Percentiles rank a stretch among this genome's conserved stretches.
Evolutionary conservation across 768 basidiomycete genomes (phyloP).

Genomic region (Lactarius trivialis): DNA sequence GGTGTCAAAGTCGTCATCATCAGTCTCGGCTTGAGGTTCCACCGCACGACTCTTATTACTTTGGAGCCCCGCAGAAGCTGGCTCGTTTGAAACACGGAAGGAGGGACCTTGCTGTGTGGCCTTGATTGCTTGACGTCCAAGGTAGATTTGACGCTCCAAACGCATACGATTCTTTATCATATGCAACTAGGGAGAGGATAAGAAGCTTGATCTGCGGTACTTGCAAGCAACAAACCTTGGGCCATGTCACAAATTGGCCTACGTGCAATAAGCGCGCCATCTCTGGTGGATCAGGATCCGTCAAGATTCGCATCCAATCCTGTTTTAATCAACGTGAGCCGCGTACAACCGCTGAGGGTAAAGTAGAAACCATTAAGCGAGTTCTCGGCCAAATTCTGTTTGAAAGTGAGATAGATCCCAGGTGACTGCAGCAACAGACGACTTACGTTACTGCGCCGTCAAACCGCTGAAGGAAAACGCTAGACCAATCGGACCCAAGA

Average conservation of each 20-base stretch:
- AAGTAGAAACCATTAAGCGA: constrained; percentile 48
- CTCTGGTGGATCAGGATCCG: constrained; percentile 75
- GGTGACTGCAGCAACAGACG: background rate
- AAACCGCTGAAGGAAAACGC: constrained; percentile 92
- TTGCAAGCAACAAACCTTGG: constrained; percentile 53
- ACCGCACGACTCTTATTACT: constrained; percentile 15
- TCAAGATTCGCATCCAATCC: constrained; percentile 44
- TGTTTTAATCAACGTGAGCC: constrained; percentile 1
- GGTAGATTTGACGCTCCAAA: constrained; percentile 75
- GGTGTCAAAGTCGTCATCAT: constrained; percentile 25
- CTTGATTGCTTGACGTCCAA: constrained; percentile 71
- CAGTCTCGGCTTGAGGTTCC: constrained; percentile 8
- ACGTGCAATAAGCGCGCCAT: constrained; percentile 81
- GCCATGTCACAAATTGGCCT: constrained; percentile 93
- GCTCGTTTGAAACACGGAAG: constrained; percentile 21
- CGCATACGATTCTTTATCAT: constrained; percentile 90
- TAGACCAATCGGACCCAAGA: constrained; percentile 93
- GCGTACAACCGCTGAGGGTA: constrained; percentile 8
- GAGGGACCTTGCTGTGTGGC: constrained; percentile 37
- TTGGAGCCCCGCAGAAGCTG: constrained; percentile 3
- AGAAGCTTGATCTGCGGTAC: background rate
- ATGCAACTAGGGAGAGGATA: constrained; percentile 52
- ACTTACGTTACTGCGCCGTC: constrained; percentile 82
- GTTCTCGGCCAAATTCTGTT: constrained; percentile 80
- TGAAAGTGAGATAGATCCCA: background rate